phyloP scores from a whole-genome alignment of 768 basidiomycete species.

The Serendipita indica region DNA sequence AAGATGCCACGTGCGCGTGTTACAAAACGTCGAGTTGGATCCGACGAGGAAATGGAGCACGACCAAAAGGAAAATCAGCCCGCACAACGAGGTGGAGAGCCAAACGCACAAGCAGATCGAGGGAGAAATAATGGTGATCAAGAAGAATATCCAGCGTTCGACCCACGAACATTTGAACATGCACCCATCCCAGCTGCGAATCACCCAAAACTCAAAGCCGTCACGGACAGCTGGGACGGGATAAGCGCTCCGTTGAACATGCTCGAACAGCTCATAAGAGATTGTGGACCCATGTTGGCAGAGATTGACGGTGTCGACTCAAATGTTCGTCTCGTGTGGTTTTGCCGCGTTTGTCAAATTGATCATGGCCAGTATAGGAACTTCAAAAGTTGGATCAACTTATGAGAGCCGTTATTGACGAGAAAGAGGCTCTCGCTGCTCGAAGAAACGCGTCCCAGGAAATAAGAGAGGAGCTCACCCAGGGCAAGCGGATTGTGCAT shows the following conservation, averaged over 20 bases:
- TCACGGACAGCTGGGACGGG: conserved; percentile 10
- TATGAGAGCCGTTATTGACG: conserved; percentile 56
- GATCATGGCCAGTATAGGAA: conserved; percentile 13
- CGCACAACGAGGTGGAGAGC: background rate
- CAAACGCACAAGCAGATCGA: background rate
- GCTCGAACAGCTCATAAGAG: conserved; percentile 26
- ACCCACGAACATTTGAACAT: background rate
- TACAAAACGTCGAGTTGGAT: background rate
- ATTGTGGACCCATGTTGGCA: conserved; percentile 43
- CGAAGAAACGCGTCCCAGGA: conserved; percentile 40
- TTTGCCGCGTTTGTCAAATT: background rate
- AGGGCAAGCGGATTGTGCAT: conserved; percentile 46
- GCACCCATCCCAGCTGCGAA: background rate
- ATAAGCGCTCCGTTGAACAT: background rate
- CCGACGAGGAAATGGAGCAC: background rate
- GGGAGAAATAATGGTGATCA: no score
- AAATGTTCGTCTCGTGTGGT: conserved; percentile 29
- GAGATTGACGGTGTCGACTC: conserved; percentile 43
- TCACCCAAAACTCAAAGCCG: conserved; percentile 9
- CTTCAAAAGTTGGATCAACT: conserved; percentile 45
- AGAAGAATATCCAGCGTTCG: background rate
- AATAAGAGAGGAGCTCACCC: conserved; percentile 41
- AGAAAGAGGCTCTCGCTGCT: conserved; percentile 41
- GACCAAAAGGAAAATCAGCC: background rate
- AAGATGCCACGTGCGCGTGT: background rate